Base-by-base conservation (phyloP, 192 early-diverging fungal genomes). In the Backusella tarrabulga region DNA sequence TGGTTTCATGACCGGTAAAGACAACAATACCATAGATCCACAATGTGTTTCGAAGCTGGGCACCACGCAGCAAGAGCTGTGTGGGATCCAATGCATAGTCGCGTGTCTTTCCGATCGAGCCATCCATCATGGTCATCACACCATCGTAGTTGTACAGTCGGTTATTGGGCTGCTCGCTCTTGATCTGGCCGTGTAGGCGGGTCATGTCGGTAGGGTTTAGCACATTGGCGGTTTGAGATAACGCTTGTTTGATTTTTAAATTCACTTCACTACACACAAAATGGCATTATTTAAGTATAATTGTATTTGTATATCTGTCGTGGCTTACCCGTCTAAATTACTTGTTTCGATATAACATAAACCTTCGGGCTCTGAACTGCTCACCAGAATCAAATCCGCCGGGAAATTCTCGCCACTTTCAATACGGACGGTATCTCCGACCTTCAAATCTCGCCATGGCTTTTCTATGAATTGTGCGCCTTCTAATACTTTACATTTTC, bases 271-370 rank as follows among this genome's bases (percentile, higher is more conserved):
- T 93, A 76, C 2, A 32, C 32, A 32, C 32, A 32, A 32, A 32
- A 32, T 3, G 32, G 3, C 2, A 32, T 32, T 32, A 32, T 32
- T 32, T 32, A 32, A 32, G 32, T 32, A 32, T 32, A 3, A 3
- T 32, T 32, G 2, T 32, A 32, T 32, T 32, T 32, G 32, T 32
- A 32, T 3, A 32, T 32, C 32, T 32, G 6, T 50, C 76, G 32
- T 32, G 32, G 2, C 74, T 84, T 84, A 93, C 92, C 93, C 97
- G 79, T 99, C 97, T 54, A 99, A 86, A 83, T 98, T 98, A 78
- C 94, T 95, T 78, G 97, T 99, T 83, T 99, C 97, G 73, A 99
- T 96, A 77, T 99, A 99, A 80, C 94, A 95, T 84, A 98, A 87
- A 40, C 94, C 97, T 83, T 99, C 97, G 15, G 97, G 97, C 79